Base-by-base conservation (phyloP, 1,139 yeast species). In the Yamadazyma triangularis region DNA sequence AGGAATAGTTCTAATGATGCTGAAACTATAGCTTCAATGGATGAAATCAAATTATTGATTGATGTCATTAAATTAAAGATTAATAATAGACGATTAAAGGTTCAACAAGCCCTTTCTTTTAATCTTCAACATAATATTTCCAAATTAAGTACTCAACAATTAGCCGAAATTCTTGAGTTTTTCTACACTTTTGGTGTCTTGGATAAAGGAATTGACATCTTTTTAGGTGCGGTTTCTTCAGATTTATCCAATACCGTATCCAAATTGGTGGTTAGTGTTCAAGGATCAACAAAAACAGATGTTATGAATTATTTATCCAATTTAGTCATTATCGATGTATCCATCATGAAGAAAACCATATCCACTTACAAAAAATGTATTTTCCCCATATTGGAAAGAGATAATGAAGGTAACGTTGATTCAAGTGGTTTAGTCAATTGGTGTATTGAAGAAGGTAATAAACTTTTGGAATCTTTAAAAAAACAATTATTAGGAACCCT, bases 401-500 rank as follows among this genome's bases (percentile, higher is more conserved):
- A 53, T 29, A 48, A 44, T 31, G 48, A 53, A 12, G 54, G 49
- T 2, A 45, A 43, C 9, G 63, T 61, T 11, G 71, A 67, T 40
- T 62, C 70, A 1, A 60, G 69, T 48, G 70, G 71, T 5, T 57
- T 68, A 35, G 60, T 67, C 31, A 62, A 64, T 39, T 87, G 96
- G 96, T 77, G 85, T 26, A 72, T 75, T 33, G 72, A 70, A 2
- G 86, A 82, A 49, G 76, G 85, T 22, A 73, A 76, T 31, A 64
- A 65, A 32, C 80, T 83, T 45, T 76, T 79, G 22, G 59, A 60
- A 12, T 59, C 78, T 14, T 71, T 87, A 44, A 75, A 79, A 29
- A 74, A 83, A 36, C 91, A 84, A 47, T 59, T 87, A 23, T 67
- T 77, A 40, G 87, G 84, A 13, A 77, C 86, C 8, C 68, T 77